A percentile compares a stretch with the other conserved stretches of the same genome.
phyloP scores from a whole-genome alignment of 106 monocot genomes.

The Alisma plantagoaquatica region DNA sequence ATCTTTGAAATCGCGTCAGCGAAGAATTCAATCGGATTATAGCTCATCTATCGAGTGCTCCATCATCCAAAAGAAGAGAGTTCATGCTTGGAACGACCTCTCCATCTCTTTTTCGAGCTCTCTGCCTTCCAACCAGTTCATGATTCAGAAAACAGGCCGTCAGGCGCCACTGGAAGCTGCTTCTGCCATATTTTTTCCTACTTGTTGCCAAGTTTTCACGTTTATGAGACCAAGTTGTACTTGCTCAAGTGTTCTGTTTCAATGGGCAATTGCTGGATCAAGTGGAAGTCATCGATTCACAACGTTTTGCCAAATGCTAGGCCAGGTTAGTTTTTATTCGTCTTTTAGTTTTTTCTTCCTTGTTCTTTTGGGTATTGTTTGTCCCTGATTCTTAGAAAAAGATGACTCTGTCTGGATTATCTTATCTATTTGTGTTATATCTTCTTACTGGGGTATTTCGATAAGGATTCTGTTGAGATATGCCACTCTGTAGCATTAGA shows the following conservation, averaged over 20 bases:
- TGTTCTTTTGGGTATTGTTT: not conserved
- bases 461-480: too few species aligned
- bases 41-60: not conserved
- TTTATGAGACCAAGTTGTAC: too few species aligned
- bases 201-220: not conserved
- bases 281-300: constrained; percentile 23
- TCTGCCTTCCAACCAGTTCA: not conserved
- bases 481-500: too few species aligned
- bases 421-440: too few species aligned
- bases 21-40: not conserved
- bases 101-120: not conserved
- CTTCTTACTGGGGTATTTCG: too few species aligned
- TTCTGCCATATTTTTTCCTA: not conserved
- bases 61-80: not conserved
- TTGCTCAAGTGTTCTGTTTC: not conserved
- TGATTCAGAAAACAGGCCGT: not conserved
- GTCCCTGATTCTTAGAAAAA: constrained; percentile 4
- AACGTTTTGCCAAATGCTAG: constrained; percentile 52
- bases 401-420: too few species aligned
- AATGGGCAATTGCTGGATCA: constrained; percentile 74
- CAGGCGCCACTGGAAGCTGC: not conserved
- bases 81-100: not conserved
- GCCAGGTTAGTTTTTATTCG: constrained; percentile 31
- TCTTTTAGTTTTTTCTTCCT: not conserved
- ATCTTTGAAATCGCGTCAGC: too few species aligned